These are phyloP conservation scores for Torulaspora gathmanii DNA, from an alignment of 805 yeast genomes.

Conservation along the genomic window DNA sequence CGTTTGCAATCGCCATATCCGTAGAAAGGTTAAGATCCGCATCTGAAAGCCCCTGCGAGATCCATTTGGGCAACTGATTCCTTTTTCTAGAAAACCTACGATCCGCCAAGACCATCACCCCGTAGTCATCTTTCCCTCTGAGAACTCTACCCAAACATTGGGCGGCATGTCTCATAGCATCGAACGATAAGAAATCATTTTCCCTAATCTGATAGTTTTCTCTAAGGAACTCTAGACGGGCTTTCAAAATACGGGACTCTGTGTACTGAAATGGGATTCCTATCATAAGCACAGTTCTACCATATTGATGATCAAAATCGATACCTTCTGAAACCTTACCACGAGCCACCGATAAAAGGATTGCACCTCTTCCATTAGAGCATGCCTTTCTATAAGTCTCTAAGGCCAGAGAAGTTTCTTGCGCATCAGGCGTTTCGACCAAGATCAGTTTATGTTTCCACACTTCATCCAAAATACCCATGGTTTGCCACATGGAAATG, in stretches of 20 bases:
- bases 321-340: slow-evolving; percentile 98
- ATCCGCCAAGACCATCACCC: slow-evolving; percentile 97
- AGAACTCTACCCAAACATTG: slow-evolving; percentile 96
- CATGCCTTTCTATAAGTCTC: slow-evolving; percentile 97
- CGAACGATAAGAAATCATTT: slow-evolving; percentile 92
- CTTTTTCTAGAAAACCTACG: slow-evolving; percentile 84
- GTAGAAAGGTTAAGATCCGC: slow-evolving; percentile 90
- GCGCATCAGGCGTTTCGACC: slow-evolving; percentile 99
- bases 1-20: slow-evolving; percentile 95
- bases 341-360: slow-evolving; percentile 93
- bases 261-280: slow-evolving; percentile 99
- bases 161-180: slow-evolving; percentile 99
- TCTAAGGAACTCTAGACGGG: slow-evolving; percentile 86
- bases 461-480: slow-evolving; percentile 97
- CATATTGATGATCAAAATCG: slow-evolving; percentile 98
- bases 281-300: slow-evolving; percentile 95
- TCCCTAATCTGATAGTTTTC: slow-evolving; percentile 91
- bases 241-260: slow-evolving; percentile 91
- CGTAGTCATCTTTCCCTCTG: slow-evolving; percentile 98
- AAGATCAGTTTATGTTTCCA: slow-evolving; percentile 95
- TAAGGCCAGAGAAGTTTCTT: slow-evolving; percentile 90
- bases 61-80: slow-evolving; percentile 93
- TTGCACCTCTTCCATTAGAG: slow-evolving; percentile 96
- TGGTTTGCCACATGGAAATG: slow-evolving; percentile 97
- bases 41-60: slow-evolving; percentile 84